Evolutionary conservation across 139 green algal species (phyloP).

Genomic region (Haematococcus lacustris): DNA sequence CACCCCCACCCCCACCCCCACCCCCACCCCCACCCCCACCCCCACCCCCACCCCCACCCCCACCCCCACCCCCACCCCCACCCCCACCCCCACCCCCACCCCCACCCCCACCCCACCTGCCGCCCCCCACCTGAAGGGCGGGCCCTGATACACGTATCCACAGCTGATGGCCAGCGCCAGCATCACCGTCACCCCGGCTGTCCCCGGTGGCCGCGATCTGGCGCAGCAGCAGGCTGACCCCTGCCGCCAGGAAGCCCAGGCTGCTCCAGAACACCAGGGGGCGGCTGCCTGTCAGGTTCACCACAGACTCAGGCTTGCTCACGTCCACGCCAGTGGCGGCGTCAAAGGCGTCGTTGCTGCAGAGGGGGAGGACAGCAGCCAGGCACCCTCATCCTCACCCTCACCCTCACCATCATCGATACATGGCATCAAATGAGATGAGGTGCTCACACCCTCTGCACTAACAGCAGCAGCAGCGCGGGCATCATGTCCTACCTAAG

Average conservation of each 20-base stretch:
- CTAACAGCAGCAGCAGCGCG: neutral
- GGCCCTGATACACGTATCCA: conserved; percentile 96
- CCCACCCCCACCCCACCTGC: too few relatives aligned
- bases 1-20: too few relatives aligned
- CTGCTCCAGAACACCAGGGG: conserved; percentile 27
- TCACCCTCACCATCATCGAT: neutral
- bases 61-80: too few relatives aligned
- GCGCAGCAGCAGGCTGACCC: conserved; percentile 41
- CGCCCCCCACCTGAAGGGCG: conserved; percentile 81
- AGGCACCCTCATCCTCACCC: neutral
- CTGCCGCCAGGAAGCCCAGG: conserved; percentile 44
- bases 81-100: too few relatives aligned
- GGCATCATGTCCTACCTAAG: neutral
- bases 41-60: too few relatives aligned
- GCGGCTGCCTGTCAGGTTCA: conserved; percentile 78
- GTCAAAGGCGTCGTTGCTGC: conserved; percentile 96
- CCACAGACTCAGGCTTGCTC: conserved; percentile 85
- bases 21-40: too few relatives aligned
- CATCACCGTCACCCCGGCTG: conserved; percentile 30
- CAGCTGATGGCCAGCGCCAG: conserved; percentile 72
- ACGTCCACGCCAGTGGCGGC: conserved; percentile 82
- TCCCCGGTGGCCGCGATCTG: conserved; percentile 29
- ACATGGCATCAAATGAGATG: neutral
- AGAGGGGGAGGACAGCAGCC: neutral
- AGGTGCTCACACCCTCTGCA: neutral